These are phyloP conservation scores for Salix viminalis DNA, from an alignment of 345 rosid genomes.

Conservation along the genomic window DNA sequence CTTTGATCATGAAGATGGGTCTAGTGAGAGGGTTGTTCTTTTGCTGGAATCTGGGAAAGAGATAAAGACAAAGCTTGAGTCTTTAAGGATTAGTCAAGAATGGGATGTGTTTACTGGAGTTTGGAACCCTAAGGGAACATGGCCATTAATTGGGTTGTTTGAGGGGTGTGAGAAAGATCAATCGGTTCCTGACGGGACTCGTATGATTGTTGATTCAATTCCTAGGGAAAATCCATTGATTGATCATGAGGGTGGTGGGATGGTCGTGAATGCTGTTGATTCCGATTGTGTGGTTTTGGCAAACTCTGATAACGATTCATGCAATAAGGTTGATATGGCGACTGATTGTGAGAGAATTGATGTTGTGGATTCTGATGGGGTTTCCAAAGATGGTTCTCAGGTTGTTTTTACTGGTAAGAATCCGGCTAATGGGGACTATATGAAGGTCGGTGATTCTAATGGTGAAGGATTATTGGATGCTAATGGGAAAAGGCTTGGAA, in stretches of 20 bases:
- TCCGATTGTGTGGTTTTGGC: too few species aligned
- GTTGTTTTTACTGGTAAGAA: not conserved
- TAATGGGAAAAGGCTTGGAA: not conserved
- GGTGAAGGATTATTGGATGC: not conserved
- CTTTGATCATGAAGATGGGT: conserved; percentile 3
- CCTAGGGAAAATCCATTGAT: too few species aligned
- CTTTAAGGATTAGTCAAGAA: conserved; percentile 7
- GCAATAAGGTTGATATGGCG: too few species aligned
- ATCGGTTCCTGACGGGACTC: too few species aligned
- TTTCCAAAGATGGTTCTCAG: too few species aligned
- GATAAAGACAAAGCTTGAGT: not conserved
- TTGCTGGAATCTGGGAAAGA: conserved; percentile 6
- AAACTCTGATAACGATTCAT: too few species aligned
- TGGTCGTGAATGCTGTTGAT: too few species aligned
- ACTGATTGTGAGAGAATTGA: too few species aligned
- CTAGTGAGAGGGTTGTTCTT: conserved; percentile 8
- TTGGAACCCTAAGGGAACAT: conserved; percentile 5
- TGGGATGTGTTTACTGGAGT: not conserved
- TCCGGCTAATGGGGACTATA: not conserved
- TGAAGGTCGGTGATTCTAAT: not conserved
- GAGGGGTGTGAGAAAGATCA: not conserved
- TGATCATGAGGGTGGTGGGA: too few species aligned
- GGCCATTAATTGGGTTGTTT: conserved; percentile 5
- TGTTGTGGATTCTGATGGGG: too few species aligned
- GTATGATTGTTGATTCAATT: too few species aligned